Evolutionary conservation across 164 flowering plant species (phyloP).

Genomic region (Berberis thunbergii): DNA sequence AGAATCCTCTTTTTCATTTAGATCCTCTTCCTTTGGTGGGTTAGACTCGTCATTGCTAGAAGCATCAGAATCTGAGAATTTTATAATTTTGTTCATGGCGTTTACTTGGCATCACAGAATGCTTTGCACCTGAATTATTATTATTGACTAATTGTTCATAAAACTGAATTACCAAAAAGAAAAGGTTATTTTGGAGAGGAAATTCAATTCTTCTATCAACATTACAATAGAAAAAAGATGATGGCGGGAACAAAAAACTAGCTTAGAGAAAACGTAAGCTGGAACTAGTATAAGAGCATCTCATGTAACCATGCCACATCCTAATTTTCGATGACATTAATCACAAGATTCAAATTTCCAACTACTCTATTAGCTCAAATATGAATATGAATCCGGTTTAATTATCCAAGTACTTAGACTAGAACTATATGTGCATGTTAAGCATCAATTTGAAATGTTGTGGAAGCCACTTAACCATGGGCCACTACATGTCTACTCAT

Average conservation of each 20-base stretch:
- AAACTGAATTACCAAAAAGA: constrained; percentile 36
- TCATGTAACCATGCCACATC: too few species aligned
- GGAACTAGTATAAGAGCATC: too few species aligned
- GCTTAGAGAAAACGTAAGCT: too few species aligned
- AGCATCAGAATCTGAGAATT: constrained; percentile 60
- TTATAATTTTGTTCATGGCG: constrained; percentile 59
- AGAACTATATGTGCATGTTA: too few species aligned
- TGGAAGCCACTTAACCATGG: too few species aligned
- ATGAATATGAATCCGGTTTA: too few species aligned
- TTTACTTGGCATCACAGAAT: constrained; percentile 22
- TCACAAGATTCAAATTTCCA: too few species aligned
- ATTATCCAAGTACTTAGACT: too few species aligned
- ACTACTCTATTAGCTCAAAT: not conserved
- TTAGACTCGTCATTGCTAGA: constrained; percentile 33
- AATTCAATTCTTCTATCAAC: not conserved
- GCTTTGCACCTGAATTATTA: constrained; percentile 21
- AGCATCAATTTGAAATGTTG: too few species aligned
- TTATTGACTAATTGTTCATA: constrained; percentile 72
- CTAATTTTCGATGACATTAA: too few species aligned
- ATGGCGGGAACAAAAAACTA: too few species aligned
- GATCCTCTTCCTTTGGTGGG: constrained; percentile 12
- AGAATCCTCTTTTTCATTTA: constrained; percentile 10
- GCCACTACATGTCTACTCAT: too few species aligned
- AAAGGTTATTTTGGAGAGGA: not conserved
- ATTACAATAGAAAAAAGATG: not conserved